These are phyloP conservation scores for Albatrellus ellisii DNA, from an alignment of 768 basidiomycete species.

Conservation along the genomic window DNA sequence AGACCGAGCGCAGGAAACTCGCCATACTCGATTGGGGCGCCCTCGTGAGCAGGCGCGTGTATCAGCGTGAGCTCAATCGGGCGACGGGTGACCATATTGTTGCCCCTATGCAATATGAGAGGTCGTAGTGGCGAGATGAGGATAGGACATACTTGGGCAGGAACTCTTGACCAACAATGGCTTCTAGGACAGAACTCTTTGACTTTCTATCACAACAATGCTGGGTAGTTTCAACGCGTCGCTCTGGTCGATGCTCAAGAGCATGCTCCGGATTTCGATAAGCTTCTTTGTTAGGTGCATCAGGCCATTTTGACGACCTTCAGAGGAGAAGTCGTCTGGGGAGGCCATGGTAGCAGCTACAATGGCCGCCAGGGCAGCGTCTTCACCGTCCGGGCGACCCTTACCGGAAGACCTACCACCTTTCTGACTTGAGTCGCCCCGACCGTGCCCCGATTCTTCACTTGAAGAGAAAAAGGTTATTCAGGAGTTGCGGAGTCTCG, in stretches of 20 bases:
- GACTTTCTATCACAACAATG: constrained; percentile 96
- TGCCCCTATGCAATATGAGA: constrained; percentile 44
- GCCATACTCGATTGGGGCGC: constrained; percentile 66
- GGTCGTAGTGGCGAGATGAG: constrained; percentile 2
- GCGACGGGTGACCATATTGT: constrained; percentile 98
- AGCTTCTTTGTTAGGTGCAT: constrained; percentile 91
- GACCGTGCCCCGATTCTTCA: constrained; percentile 10
- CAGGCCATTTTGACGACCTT: constrained; percentile 62
- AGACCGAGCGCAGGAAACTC: constrained; percentile 88
- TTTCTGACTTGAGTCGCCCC: no score
- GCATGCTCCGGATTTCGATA: constrained; percentile 89
- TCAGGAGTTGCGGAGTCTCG: constrained; percentile 55
- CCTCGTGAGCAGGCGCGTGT: constrained; percentile 60
- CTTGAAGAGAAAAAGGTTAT: constrained; percentile 37
- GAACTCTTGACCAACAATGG: constrained; percentile 96
- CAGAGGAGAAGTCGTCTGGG: constrained; percentile 41
- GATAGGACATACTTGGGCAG: constrained; percentile 77
- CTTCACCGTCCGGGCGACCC: constrained; percentile 36
- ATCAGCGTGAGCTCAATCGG: constrained; percentile 97
- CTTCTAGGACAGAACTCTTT: constrained; percentile 98
- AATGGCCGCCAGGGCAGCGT: constrained; percentile 57
- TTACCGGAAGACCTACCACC: constrained; percentile 25
- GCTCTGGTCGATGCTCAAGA: constrained; percentile 93
- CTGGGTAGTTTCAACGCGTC: constrained; percentile 91
- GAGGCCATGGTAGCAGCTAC: constrained; percentile 71